These are phyloP conservation scores for Tetrapisispora pingtungensis DNA, from an alignment of 805 yeast species.

Conservation along the genomic window DNA sequence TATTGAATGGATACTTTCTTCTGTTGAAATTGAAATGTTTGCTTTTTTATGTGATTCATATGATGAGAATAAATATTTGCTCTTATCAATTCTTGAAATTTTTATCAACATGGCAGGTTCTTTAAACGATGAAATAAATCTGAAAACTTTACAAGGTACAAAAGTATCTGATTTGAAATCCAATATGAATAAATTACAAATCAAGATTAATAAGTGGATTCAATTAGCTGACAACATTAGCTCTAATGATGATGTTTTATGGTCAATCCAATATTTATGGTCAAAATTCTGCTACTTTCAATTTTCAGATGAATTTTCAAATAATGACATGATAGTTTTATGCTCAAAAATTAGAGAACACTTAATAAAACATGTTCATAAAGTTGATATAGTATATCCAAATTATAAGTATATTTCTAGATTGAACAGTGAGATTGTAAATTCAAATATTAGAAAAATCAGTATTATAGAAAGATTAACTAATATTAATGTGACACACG, in stretches of 20 bases:
- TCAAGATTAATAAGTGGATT: constrained; percentile 43
- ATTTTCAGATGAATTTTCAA: constrained; percentile 29
- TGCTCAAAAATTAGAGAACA: constrained; percentile 17
- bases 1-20: constrained; percentile 26
- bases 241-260: constrained; percentile 6
- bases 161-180: constrained; percentile 28
- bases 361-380: constrained; percentile 6
- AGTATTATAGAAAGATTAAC: constrained; percentile 42
- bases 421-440: constrained; percentile 40
- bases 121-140: constrained; percentile 23
- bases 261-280: constrained; percentile 39
- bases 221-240: constrained; percentile 26
- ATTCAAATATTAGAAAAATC: constrained; percentile 57
- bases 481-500: constrained; percentile 13
- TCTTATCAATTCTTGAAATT: constrained; percentile 36
- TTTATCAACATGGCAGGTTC: constrained; percentile 35
- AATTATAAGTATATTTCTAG: constrained; percentile 55
- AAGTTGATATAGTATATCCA: constrained; percentile 34
- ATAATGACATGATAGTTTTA: constrained; percentile 22
- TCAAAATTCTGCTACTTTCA: constrained; percentile 36
- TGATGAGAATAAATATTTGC: constrained; percentile 10
- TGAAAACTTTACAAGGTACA: constrained; percentile 26
- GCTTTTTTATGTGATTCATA: constrained; percentile 11
- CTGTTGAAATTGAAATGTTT: constrained; percentile 21
- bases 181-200: constrained; percentile 34